phyloP scores from a whole-genome alignment of 1,284 basidiomycete species.

The Cutaneotrichosporon dermatis region DNA sequence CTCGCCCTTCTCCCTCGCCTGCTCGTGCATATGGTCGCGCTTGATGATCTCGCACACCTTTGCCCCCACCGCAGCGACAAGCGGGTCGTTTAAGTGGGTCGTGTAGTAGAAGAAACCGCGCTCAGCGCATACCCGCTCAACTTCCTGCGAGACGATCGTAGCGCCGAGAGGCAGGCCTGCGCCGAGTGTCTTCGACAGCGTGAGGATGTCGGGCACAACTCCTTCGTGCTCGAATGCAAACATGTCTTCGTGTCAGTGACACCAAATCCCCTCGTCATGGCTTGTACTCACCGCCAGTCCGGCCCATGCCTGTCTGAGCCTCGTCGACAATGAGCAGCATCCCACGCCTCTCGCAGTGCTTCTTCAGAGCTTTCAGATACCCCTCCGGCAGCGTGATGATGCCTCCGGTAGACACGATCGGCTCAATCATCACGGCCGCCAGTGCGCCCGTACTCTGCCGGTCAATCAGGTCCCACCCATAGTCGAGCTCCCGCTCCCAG shows the following conservation, averaged over 20 bases:
- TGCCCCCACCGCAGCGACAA: slow-evolving; percentile 55
- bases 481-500: slow-evolving; percentile 40
- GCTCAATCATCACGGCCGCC: slow-evolving; percentile 48
- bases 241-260: slow-evolving; percentile 22
- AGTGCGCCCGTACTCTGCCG: slow-evolving; percentile 30
- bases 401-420: slow-evolving; percentile 46
- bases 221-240: slow-evolving; percentile 67
- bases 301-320: slow-evolving; percentile 78
- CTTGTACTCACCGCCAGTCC: slow-evolving; percentile 67
- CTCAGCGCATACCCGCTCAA: slow-evolving; percentile 35
- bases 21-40: slow-evolving; percentile 24
- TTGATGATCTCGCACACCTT: slow-evolving; percentile 67
- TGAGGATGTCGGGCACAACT: slow-evolving; percentile 76
- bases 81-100: slow-evolving; percentile 37
- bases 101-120: slow-evolving; percentile 48
- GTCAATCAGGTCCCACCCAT: slow-evolving; percentile 40
- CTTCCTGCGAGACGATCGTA: slow-evolving; percentile 66
- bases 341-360: slow-evolving; percentile 30
- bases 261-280: background rate
- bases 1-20: slow-evolving; percentile 34
- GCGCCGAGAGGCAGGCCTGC: slow-evolving; percentile 90
- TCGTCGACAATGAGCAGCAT: slow-evolving; percentile 71
- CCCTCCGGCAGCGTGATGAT: slow-evolving; percentile 32
- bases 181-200: slow-evolving; percentile 86
- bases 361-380: slow-evolving; percentile 31